phyloP scores from a whole-genome alignment of 441 rosid genomes.

The Bruguiera hainesii region DNA sequence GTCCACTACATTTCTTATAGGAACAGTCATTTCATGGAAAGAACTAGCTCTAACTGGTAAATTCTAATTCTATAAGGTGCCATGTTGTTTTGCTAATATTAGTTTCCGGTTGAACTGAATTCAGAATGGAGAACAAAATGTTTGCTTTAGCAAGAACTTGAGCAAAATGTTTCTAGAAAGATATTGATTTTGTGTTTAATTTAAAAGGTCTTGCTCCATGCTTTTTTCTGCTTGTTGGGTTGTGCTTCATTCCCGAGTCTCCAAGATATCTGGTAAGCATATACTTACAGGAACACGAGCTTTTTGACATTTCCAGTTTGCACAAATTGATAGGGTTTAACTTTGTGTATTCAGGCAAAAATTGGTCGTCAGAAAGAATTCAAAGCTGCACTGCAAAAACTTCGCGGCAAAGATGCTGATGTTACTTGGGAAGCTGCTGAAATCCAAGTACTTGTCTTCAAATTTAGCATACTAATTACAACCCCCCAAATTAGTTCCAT shows the following conservation, averaged over 20 bases:
- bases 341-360: conserved; percentile 50
- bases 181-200: conserved; percentile 24
- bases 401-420: conserved; percentile 65
- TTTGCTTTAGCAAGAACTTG: no score
- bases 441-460: conserved; percentile 46
- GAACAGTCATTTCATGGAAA: conserved; percentile 74
- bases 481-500: background rate
- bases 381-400: conserved; percentile 48
- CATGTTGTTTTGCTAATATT: background rate
- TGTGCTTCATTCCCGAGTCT: conserved; percentile 75
- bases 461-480: background rate
- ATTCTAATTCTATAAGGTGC: background rate
- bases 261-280: conserved; percentile 89
- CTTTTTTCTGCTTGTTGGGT: conserved; percentile 61
- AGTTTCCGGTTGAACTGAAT: background rate
- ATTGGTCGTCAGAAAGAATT: conserved; percentile 62
- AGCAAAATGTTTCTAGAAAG: background rate
- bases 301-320: background rate
- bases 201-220: conserved; percentile 69
- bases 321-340: background rate
- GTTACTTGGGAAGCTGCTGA: conserved; percentile 66
- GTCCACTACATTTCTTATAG: conserved; percentile 59
- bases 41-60: conserved; percentile 77
- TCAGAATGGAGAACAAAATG: background rate
- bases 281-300: background rate